phyloP scores from a whole-genome alignment of 139 green algal species.

The Chlamydomonas applanata region DNA sequence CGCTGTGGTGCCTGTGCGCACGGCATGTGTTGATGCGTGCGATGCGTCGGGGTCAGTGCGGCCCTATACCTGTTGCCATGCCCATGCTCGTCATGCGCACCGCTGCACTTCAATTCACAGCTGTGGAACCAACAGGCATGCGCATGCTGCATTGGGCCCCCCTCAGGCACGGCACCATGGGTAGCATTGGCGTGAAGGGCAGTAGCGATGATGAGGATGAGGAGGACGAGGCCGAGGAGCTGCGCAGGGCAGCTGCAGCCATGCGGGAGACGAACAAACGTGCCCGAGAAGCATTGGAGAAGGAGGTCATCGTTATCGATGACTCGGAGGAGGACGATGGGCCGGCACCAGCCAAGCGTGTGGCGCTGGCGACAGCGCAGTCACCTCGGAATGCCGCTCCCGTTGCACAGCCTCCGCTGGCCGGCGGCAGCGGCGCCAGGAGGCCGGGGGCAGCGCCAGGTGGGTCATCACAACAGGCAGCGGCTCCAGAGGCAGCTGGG shows the following conservation, averaged over 20 bases:
- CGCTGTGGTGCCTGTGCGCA: too few relatives aligned
- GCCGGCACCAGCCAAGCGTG: neutral
- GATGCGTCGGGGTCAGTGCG: too few relatives aligned
- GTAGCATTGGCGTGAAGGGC: too few relatives aligned
- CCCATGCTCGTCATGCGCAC: too few relatives aligned
- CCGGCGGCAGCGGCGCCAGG: neutral
- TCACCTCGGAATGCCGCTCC: neutral
- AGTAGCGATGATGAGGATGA: constrained; percentile 14
- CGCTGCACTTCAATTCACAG: too few relatives aligned
- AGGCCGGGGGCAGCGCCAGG: too few relatives aligned
- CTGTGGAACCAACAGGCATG: too few relatives aligned
- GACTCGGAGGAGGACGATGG: constrained; percentile 27
- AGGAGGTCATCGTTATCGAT: constrained; percentile 9
- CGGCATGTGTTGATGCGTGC: too few relatives aligned
- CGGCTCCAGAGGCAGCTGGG: neutral
- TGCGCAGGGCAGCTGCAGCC: constrained; percentile 22
- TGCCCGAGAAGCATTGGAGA: constrained; percentile 5
- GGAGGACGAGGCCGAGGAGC: constrained; percentile 40
- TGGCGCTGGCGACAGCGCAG: neutral
- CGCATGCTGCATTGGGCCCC: too few relatives aligned
- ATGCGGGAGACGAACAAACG: constrained; percentile 15
- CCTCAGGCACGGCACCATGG: too few relatives aligned
- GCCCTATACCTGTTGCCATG: too few relatives aligned
- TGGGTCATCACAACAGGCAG: too few relatives aligned
- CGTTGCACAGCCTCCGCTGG: neutral